Base-by-base conservation (phyloP, 306 rosid species). In the Glycine latifolia region DNA sequence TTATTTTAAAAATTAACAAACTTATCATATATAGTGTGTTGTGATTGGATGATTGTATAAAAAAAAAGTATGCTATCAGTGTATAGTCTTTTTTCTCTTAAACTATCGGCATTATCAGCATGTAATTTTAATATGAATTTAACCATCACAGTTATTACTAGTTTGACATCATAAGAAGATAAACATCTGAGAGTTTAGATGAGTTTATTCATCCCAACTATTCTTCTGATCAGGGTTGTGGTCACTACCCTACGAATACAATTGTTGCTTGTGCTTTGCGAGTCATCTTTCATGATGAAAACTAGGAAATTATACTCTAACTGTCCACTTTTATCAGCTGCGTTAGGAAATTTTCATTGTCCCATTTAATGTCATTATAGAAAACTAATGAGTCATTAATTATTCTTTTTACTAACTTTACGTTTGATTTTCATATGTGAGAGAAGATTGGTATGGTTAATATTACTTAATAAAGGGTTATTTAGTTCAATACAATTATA, bases 181-280 rank as follows among this genome's bases (percentile, higher is more conserved):
- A 71, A 65, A 41, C 7, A 49, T 14, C 35, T 31, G 9, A 37
- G 35, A 63, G 49, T 43, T 17, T 73, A 58, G 31, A 53, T 46
- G 43, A 52, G 69, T 53, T 20, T 52, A 63, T 41, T 62, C 53
- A 61, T 62, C 52, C 37, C 43, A 62, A 46, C 44, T 61, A 58
- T 63, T 63, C 59, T 63, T 63, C 5, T 26, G 1, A 62, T 52
- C 20, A 53, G 5, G 63, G 50, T 72, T 17, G 43, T 20, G 67
- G 16, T 68, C 35, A 54, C 16, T 4, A 3, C 65, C 58, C 16
- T 43, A 5, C 14, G 55, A 46, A 62, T 17, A 26, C 15, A 76
- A 53, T 46, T 70, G 80, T 37, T 41, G 44, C 7, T 41, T 41
- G 44, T 41, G 44, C 7, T 54, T 54, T 52, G 69, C 73, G 50